Evolutionary conservation across 2,329 filamentous ascomycete species (phyloP), one percentile per base, ranked within the genome.

Genomic region (Fusarium sp.): DNA sequence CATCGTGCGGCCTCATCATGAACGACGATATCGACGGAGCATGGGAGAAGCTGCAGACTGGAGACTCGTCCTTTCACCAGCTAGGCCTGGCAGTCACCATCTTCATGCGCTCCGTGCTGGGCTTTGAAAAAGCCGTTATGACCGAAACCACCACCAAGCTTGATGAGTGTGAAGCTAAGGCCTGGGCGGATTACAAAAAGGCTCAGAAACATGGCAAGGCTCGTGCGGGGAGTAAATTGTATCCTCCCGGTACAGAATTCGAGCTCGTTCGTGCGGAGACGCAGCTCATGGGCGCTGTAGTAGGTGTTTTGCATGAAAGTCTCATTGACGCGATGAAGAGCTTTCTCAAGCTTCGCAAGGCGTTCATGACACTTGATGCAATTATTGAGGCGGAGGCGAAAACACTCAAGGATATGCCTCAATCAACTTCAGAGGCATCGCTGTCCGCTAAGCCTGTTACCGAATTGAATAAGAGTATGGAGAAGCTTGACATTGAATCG

Each of bases 61-160:
- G 93, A 49, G 88, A 89, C 75, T 98, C 95, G 11, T 90, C 94
- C n/a, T 98, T 97, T 80, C 96, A 99, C 83, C 86, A 93, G 85
- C 87, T 98, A 39, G 95, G 95, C 36, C 87, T 92, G 74, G 93
- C 94, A 59, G 91, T 98, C 39, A 91, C 95, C 26, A 90, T 90
- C 49, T 98, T 98, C 81, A 91, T 98, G 82, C 89, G 91, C 76
- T 95, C 95, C 24, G 92, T 96, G 6, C 85, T 98, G 3, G 95
- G 95, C 5, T 96, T 98, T 78, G 96, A 98, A 83, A 95, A 97
- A 82, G 91, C 96, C 7, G 88, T 97, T 74, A 96, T 98, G 92
- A 90, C 90, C 64, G 91, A 97, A 85, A 94, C 96, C 28, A 90
- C 90, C 20, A 88, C 90, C 33, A 88, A 90, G 55, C 87, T 99